Conservation (phyloP, 75 land plant genomes). For the Cupressus sempervirens region DNA sequence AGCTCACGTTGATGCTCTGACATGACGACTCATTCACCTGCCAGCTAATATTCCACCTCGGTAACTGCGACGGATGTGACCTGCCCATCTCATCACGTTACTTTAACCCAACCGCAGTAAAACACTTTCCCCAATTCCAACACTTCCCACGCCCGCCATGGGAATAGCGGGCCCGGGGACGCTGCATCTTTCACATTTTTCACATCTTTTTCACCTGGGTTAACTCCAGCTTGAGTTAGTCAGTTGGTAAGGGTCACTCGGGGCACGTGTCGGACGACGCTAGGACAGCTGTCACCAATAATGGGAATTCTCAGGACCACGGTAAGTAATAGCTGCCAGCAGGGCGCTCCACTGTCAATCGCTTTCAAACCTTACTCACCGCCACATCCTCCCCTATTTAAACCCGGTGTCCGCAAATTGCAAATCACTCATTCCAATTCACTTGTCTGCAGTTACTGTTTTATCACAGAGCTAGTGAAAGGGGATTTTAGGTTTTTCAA, state of each 20-base stretch:
- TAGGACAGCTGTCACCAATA: background rate
- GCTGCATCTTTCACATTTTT: background rate
- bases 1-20: background rate
- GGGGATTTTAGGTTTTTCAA: background rate
- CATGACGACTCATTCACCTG: background rate
- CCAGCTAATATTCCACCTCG: conserved; percentile 1
- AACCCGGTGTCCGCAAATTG: no score
- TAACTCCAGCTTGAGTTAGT: background rate
- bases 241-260: background rate
- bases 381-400: background rate
- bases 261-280: background rate
- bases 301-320: background rate
- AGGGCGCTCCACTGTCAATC: background rate
- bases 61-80: background rate
- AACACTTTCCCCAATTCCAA: background rate
- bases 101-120: background rate
- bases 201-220: background rate
- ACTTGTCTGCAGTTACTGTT: background rate
- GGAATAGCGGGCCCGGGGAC: background rate
- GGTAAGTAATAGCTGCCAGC: conserved; percentile 4
- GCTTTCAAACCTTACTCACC: background rate
- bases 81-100: background rate
- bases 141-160: background rate
- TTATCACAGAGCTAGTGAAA: background rate
- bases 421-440: no score